Evolutionary conservation across 345 rosid species (phyloP), one percentile per base, ranked within the genome.

Genomic region (Durio zibethinus): DNA sequence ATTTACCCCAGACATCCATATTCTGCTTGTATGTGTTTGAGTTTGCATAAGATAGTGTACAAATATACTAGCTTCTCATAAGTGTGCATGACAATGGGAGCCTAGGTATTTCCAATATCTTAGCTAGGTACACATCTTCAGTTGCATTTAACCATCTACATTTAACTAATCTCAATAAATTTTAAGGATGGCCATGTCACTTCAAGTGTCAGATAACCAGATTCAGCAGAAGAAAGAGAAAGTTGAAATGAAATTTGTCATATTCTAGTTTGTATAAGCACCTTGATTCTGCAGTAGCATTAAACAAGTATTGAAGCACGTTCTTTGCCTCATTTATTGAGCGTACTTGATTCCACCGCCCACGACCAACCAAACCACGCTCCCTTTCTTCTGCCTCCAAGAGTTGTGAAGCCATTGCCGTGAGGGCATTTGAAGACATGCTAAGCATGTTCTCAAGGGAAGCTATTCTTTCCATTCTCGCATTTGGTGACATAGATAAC

Each of bases 351-450:
- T 88, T 90, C 97, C 94, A 92, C 52, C 92, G 86, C 53, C 91
- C 87, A 78, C 90, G 91, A 57, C 85, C 88, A 67, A 84, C 79
- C 68, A 88, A 78, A 23, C 83, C 86, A 66, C 88, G 90, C 76
- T 90, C 97, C 73, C 85, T 86, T 80, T 90, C 93, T 83, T 90
- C 92, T 86, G 92, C 93, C 83, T 89, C 97, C 35, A 89, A 90
- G 83, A 92, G 90, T 81, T 92, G 95, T 64, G 97, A 90, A 80
- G 89, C 90, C 97, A 92, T 92, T 60, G 86, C 84, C 57, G 72
- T 86, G 73, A 92, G 92, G 38, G 89, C 86, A 82, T 84, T 84
- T 72, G 95, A 87, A 61, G 97, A 87, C 88, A 90, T 84, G 82
- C 83, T 88, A 79, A 89, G 77, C 95, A 92, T 90, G 78, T 69